Percentiles rank a stretch among this genome's conserved stretches.
phyloP scores from a whole-genome alignment of 495 filamentous ascomycete genomes.

The Parachaetomium inaequale region DNA sequence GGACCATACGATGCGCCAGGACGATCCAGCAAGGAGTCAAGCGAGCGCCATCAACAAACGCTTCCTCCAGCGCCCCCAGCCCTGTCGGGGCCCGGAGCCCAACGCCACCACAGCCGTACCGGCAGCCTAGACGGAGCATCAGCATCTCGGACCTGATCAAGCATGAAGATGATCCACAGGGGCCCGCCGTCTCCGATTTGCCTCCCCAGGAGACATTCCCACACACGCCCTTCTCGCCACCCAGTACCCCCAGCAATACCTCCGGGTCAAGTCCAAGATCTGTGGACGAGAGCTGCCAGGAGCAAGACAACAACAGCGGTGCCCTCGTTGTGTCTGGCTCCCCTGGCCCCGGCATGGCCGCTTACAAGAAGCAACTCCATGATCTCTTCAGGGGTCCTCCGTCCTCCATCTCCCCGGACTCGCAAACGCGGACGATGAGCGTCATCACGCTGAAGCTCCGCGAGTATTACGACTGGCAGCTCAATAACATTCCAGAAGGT shows the following conservation, averaged over 20 bases:
- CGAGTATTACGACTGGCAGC: constrained; percentile 34
- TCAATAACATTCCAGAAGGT: constrained; percentile 27
- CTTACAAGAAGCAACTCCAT: constrained; percentile 26
- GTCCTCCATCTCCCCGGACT: constrained; percentile 20
- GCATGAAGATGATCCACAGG: not conserved
- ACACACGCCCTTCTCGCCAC: constrained; percentile 12
- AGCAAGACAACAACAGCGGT: not conserved
- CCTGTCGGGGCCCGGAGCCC: not conserved
- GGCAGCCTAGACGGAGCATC: constrained; percentile 15
- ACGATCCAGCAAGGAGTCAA: constrained; percentile 21
- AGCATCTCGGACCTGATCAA: constrained; percentile 31
- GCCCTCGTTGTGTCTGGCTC: constrained; percentile 12
- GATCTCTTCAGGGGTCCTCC: constrained; percentile 23
- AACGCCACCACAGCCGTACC: not conserved
- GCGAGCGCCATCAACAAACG: not conserved
- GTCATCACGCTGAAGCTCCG: constrained; percentile 29
- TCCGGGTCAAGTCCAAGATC: constrained; percentile 18
- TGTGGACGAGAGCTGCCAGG: constrained; percentile 15
- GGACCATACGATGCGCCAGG: constrained; percentile 24
- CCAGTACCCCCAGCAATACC: constrained; percentile 17
- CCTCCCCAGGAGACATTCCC: constrained; percentile 10
- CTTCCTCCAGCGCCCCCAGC: not conserved
- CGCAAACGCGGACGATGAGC: constrained; percentile 25
- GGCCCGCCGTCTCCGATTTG: not conserved
- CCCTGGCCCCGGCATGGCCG: constrained; percentile 18